phyloP scores from a whole-genome alignment of 768 basidiomycete species.

The Neoboletus brunneissimus region DNA sequence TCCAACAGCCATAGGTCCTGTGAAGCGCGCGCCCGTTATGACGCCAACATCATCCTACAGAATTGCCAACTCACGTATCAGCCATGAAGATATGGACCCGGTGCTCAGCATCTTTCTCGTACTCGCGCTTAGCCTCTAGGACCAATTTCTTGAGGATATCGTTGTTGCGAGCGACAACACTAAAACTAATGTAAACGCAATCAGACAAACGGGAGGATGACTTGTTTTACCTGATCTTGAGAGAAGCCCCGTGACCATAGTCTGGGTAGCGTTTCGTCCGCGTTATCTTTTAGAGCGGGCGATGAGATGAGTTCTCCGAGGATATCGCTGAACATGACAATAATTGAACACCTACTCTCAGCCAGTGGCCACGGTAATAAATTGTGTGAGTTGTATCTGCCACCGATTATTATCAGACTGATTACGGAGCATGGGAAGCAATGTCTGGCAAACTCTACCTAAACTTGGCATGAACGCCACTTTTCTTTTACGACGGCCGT shows the following conservation, averaged over 20 bases:
- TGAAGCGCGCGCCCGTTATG: conserved; percentile 2
- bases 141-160: conserved; percentile 86
- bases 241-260: conserved; percentile 66
- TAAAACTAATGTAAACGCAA: conserved; percentile 29
- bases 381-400: conserved; percentile 85
- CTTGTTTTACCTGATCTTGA: conserved; percentile 70
- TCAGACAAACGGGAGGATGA: conserved; percentile 16
- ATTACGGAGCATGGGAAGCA: conserved; percentile 10
- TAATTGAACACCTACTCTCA: conserved; percentile 52
- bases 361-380: conserved; percentile 87
- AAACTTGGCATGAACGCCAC: conserved; percentile 86
- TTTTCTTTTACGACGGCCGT: conserved; percentile 71
- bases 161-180: conserved; percentile 85
- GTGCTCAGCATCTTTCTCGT: conserved; percentile 89
- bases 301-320: conserved; percentile 22
- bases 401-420: conserved; percentile 11
- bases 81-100: conserved; percentile 88
- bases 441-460: conserved; percentile 44
- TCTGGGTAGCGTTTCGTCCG: conserved; percentile 75
- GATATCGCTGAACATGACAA: conserved; percentile 7
- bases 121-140: conserved; percentile 81
- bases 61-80: conserved; percentile 63
- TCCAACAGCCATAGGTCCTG: conserved; percentile 75
- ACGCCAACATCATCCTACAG: conserved; percentile 2
- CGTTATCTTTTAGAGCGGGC: conserved; percentile 54